Conservation (phyloP, 441 rosid genomes). For the Mallotus japonicus region DNA sequence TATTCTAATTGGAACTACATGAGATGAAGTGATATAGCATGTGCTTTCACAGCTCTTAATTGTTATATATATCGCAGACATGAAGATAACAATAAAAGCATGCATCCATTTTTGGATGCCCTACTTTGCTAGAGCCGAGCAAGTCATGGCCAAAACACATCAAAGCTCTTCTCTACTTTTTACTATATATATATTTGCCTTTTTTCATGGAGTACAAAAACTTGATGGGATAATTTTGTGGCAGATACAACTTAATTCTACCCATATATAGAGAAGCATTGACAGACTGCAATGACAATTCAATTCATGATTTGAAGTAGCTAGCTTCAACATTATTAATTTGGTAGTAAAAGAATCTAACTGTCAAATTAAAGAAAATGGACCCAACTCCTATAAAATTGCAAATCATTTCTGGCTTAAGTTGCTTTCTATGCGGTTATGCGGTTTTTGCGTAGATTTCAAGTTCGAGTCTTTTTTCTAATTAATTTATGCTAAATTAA, state of each 20-base stretch:
- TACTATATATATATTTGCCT: background rate
- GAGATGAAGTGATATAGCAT: constrained; percentile 30
- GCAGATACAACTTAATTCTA: background rate
- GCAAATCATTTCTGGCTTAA: too few relatives aligned
- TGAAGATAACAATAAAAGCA: constrained; percentile 41
- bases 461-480: too few relatives aligned
- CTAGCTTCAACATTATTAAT: background rate
- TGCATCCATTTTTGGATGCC: constrained; percentile 42
- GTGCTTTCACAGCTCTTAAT: constrained; percentile 22
- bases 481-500: too few relatives aligned
- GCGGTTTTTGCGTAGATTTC: too few relatives aligned
- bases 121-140: constrained; percentile 38
- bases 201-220: background rate
- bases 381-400: background rate
- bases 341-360: background rate
- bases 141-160: constrained; percentile 37
- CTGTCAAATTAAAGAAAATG: background rate
- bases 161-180: constrained; percentile 28
- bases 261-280: background rate
- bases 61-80: constrained; percentile 32
- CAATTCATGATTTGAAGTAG: background rate
- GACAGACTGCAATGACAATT: too few relatives aligned
- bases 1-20: constrained; percentile 29
- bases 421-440: too few relatives aligned
- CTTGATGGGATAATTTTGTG: background rate